Evolutionary conservation across 176 grass and related monocot genomes (phyloP).

Genomic region (Areca catechu): DNA sequence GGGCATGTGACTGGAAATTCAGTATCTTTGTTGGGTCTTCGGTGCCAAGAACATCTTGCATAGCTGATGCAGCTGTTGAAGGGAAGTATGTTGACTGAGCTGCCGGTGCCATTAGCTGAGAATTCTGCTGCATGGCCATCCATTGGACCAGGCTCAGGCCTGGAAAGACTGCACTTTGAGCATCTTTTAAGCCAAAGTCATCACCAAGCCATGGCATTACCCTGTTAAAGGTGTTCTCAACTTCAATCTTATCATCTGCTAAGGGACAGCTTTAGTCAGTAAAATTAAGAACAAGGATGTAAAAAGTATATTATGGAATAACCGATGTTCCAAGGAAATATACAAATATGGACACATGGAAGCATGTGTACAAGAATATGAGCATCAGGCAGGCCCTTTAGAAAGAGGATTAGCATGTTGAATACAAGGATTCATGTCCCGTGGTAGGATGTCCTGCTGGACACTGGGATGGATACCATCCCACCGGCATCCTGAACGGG

Average conservation of each 20-base stretch:
- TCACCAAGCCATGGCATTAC: slow-evolving; percentile 91
- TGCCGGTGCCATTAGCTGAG: slow-evolving; percentile 41
- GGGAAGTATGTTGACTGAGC: slow-evolving; percentile 36
- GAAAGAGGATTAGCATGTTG: not conserved
- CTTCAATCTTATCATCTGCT: slow-evolving; percentile 78
- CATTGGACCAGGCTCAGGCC: slow-evolving; percentile 85
- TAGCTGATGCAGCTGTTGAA: slow-evolving; percentile 23
- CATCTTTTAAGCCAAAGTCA: slow-evolving; percentile 83
- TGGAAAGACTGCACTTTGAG: slow-evolving; percentile 74
- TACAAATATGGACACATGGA: no score
- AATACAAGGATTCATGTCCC: no score
- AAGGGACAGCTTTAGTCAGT: slow-evolving; percentile 21
- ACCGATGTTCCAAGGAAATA: no score
- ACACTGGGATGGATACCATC: no score
- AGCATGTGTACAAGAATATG: no score
- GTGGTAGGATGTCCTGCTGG: no score
- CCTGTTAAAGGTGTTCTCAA: slow-evolving; percentile 87
- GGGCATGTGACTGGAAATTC: slow-evolving; percentile 51
- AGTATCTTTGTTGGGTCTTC: slow-evolving; percentile 52
- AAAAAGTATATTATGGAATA: no score
- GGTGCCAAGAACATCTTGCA: slow-evolving; percentile 36
- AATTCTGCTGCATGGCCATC: slow-evolving; percentile 99
- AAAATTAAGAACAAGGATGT: not conserved
- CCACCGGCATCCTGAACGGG: no score
- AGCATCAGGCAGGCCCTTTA: not conserved